Evolutionary conservation across 2,329 filamentous ascomycete species (phyloP).

Genomic region (Penicillium hesseltinei): DNA sequence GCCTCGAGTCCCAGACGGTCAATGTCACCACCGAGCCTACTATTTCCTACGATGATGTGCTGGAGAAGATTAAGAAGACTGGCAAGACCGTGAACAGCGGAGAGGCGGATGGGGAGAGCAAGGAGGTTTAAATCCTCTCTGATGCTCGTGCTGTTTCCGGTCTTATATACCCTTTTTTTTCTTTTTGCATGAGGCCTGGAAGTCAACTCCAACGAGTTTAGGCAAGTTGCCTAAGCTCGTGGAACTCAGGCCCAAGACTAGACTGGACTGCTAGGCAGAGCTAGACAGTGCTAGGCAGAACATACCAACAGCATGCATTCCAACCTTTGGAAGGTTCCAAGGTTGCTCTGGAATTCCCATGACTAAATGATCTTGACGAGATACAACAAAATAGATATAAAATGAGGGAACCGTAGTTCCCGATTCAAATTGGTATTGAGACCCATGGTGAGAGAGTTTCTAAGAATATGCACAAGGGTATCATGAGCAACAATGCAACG

Average conservation of each 20-base stretch:
- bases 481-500: conserved; percentile 19
- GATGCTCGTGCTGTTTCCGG: background rate
- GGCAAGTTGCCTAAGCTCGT: too few relatives aligned
- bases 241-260: background rate
- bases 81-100: conserved; percentile 82
- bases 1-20: conserved; percentile 80
- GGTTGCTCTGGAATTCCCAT: background rate
- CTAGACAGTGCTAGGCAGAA: background rate
- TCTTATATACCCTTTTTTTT: background rate
- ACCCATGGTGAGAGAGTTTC: conserved; percentile 7
- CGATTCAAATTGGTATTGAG: conserved; percentile 1
- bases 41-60: conserved; percentile 75
- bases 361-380: background rate
- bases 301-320: conserved; percentile 1
- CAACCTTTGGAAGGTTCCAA: background rate
- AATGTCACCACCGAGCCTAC: conserved; percentile 68
- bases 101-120: conserved; percentile 44
- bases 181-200: background rate
- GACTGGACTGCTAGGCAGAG: background rate
- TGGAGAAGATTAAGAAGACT: conserved; percentile 89
- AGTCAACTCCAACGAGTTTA: background rate
- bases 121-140: conserved; percentile 32
- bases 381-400: background rate
- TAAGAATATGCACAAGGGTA: conserved; percentile 25
- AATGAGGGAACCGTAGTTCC: background rate